These are phyloP conservation scores for Cladosporium austrohemisphaericum DNA, from an alignment of 2,329 filamentous ascomycete species.

Conservation along the genomic window DNA sequence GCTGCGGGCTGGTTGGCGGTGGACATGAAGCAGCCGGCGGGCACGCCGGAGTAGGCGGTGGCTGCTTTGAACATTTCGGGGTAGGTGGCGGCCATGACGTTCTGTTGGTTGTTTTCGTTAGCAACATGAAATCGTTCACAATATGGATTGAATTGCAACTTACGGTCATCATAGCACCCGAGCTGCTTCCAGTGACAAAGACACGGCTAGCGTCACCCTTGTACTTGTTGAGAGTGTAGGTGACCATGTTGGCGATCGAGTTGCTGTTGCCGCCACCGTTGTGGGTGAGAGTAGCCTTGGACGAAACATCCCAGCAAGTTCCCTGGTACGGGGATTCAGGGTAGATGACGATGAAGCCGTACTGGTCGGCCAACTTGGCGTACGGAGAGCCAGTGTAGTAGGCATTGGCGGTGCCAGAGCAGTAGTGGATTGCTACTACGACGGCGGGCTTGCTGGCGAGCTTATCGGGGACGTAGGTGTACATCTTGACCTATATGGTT, in stretches of 20 bases:
- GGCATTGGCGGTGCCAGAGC: constrained; percentile 51
- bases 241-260: constrained; percentile 58
- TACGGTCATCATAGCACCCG: constrained; percentile 54
- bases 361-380: constrained; percentile 49
- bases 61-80: constrained; percentile 53
- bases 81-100: constrained; percentile 50
- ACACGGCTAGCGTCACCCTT: constrained; percentile 50
- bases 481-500: constrained; percentile 53
- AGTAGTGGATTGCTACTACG: constrained; percentile 46
- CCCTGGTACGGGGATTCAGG: constrained; percentile 51
- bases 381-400: constrained; percentile 52
- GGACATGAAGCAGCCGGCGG: constrained; percentile 52
- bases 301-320: constrained; percentile 59
- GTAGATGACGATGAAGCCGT: constrained; percentile 60
- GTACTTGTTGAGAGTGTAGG: constrained; percentile 52
- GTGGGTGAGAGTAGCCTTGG: constrained; percentile 51
- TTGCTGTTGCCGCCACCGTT: constrained; percentile 56
- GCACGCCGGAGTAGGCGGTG: constrained; percentile 51
- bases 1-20: constrained; percentile 40
- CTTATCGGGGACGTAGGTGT: constrained; percentile 25
- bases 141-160: constrained; percentile 20
- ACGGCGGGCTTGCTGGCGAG: constrained; percentile 21
- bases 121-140: constrained; percentile 3
- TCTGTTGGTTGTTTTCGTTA: constrained; percentile 24
- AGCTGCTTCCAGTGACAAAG: constrained; percentile 53